Evolutionary conservation across 2,329 filamentous ascomycete genomes (phyloP).

Genomic region (Fusarium dimerum): DNA sequence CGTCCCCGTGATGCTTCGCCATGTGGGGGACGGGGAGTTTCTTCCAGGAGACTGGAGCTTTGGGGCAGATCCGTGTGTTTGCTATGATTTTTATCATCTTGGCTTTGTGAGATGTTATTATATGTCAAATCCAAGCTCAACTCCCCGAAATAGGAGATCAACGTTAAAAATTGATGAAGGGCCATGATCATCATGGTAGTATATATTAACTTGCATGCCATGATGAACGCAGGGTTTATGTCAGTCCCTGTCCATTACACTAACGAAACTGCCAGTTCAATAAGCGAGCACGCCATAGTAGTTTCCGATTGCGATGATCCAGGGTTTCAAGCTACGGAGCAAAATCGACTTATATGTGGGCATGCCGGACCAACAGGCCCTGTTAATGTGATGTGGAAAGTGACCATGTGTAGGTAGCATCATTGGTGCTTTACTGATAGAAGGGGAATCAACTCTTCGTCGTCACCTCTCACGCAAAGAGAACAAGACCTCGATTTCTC

Average conservation of each 20-base stretch:
- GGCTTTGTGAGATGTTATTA: not conserved
- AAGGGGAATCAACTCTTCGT: no score
- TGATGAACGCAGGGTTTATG: not conserved
- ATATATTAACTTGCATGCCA: not conserved
- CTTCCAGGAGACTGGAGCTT: not conserved
- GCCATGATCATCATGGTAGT: not conserved
- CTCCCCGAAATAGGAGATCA: not conserved
- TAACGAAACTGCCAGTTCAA: not conserved
- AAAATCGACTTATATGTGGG: not conserved
- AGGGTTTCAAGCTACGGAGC: not conserved
- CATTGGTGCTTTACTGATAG: no score
- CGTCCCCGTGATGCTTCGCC: not conserved
- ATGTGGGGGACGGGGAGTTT: not conserved
- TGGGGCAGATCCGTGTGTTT: not conserved
- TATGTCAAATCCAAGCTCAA: not conserved
- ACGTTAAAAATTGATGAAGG: not conserved
- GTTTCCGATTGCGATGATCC: not conserved
- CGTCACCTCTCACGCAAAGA: no score
- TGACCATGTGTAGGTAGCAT: no score
- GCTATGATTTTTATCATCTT: not conserved
- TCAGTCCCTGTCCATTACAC: no score
- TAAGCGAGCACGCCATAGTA: not conserved
- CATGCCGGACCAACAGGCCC: no score
- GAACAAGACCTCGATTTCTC: no score
- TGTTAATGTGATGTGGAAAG: no score